Conservation (phyloP, 768 basidiomycete genomes). For the Termitomyces bulborhizus region DNA sequence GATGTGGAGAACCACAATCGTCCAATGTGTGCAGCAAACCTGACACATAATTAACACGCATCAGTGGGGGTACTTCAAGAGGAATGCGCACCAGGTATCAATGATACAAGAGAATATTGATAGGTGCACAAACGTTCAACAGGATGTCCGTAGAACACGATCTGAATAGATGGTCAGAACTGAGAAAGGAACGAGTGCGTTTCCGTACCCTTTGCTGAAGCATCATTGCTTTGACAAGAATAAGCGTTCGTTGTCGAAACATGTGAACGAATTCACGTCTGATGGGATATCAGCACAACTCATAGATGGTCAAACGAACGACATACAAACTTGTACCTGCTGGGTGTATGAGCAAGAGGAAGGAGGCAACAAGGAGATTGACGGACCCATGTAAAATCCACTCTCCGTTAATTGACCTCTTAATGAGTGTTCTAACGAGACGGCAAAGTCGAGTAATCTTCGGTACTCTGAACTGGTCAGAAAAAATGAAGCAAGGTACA, state of each 20-base stretch:
- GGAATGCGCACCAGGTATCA: conserved; percentile 70
- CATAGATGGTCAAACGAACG: neutral
- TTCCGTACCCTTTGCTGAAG: conserved; percentile 76
- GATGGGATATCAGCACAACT: conserved; percentile 8
- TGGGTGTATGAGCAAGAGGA: neutral
- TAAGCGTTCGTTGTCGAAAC: conserved; percentile 86
- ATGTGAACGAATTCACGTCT: conserved; percentile 91
- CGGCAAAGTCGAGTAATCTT: conserved; percentile 94
- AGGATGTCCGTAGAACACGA: conserved; percentile 95
- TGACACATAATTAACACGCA: conserved; percentile 17
- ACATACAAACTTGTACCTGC: conserved; percentile 67
- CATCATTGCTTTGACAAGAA: conserved; percentile 93
- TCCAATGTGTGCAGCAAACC: conserved; percentile 85
- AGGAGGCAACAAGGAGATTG: neutral
- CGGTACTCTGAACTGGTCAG: conserved; percentile 49
- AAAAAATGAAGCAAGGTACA: neutral
- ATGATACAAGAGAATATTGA: conserved; percentile 93
- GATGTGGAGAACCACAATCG: conserved; percentile 85
- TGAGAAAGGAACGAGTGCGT: neutral
- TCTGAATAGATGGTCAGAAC: conserved; percentile 36
- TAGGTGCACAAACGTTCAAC: conserved; percentile 95
- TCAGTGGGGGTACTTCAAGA: neutral
- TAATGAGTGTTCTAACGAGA: conserved; percentile 69
- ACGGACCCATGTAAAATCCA: conserved; percentile 89
- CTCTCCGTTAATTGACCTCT: conserved; percentile 84